Conservation (phyloP, 2,329 filamentous ascomycete species). For the Berkeleyomyces basicola region DNA sequence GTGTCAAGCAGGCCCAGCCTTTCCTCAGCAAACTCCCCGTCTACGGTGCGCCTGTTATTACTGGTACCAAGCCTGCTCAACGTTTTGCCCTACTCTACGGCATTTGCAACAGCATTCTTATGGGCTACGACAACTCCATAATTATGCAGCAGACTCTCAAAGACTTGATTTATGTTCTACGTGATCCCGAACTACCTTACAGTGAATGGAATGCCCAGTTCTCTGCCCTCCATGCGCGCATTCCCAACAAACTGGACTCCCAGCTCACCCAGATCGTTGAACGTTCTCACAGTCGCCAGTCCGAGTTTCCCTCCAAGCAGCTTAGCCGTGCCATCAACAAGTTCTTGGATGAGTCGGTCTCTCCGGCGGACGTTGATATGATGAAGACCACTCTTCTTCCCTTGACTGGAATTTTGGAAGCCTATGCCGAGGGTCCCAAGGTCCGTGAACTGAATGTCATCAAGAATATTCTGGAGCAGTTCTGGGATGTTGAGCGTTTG, state of each 20-base stretch:
- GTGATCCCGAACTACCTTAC: conserved; percentile 79
- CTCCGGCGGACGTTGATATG: conserved; percentile 52
- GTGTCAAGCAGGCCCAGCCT: conserved; percentile 89
- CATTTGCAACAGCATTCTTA: conserved; percentile 73
- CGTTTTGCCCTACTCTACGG: conserved; percentile 60
- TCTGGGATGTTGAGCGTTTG: conserved; percentile 67
- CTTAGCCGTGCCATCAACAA: conserved; percentile 69
- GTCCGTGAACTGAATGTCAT: conserved; percentile 76
- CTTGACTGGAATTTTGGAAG: conserved; percentile 57
- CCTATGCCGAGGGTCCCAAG: conserved; percentile 79
- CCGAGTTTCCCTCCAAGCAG: conserved; percentile 84
- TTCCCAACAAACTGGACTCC: conserved; percentile 82
- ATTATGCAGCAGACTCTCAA: conserved; percentile 81
- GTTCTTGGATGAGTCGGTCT: conserved; percentile 77
- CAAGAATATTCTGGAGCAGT: conserved; percentile 60
- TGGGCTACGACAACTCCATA: conserved; percentile 92
- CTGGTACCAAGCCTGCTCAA: conserved; percentile 85
- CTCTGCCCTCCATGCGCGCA: conserved; percentile 89
- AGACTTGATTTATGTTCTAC: conserved; percentile 77
- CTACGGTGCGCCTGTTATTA: conserved; percentile 69
- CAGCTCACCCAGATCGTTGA: conserved; percentile 76
- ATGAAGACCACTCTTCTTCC: conserved; percentile 60
- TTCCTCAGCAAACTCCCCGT: conserved; percentile 84
- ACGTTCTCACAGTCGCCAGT: conserved; percentile 56
- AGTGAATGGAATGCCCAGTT: conserved; percentile 94